Evolutionary conservation across 2,329 filamentous ascomycete species (phyloP), one percentile per base, ranked within the genome.

Genomic region (Apiospora malaysiana): DNA sequence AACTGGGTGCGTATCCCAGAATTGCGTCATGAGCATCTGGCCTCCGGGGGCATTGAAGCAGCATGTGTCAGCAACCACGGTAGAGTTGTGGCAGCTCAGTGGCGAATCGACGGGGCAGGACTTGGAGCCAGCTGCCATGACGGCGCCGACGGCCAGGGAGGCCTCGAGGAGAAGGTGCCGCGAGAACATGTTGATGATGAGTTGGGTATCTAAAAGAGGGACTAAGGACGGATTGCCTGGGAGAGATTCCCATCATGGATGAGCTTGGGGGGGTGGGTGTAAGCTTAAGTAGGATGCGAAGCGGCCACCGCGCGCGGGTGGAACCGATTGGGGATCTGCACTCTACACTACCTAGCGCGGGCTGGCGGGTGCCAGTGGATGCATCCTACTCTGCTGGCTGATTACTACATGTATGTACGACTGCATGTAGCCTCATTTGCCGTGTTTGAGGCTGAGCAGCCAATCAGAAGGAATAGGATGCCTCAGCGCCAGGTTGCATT

Each of bases 41-140:
- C 93, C 93, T 4, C 91, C 90, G 0, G 92, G 92, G 27, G 88
- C 85, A 77, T 92, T 92, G 83, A 94, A 92, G 81, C 93, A 94
- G 83, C 93, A 94, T 8, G 90, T 87, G 76, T 94, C 85, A 68
- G 75, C 71, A 5, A 74, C 71, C 3, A 69, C 45, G n/a, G 72
- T 74, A 69, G 73, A 78, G 74, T 83, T 83, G 70, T 81, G 77
- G 74, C 83, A 85, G 76, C 82, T 84, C 66, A 80, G 71, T 0
- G 83, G 83, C 7, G 81, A 81, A 69, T 84, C 79, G 70, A 83
- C 73, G 2, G 83, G 83, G 69, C 83, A 85, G 1, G 81, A 68
- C 45, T 32, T 43, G 45, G 67, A 46, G 67, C 67, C 46, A 40
- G 47, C 25, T 25, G 67, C 67, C 45, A 56, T 37, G 46, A 21